Percentiles rank a stretch among this genome's conserved stretches.
Evolutionary conservation across 1,139 yeast species (phyloP).

Genomic region (Maudiozyma humilis): DNA sequence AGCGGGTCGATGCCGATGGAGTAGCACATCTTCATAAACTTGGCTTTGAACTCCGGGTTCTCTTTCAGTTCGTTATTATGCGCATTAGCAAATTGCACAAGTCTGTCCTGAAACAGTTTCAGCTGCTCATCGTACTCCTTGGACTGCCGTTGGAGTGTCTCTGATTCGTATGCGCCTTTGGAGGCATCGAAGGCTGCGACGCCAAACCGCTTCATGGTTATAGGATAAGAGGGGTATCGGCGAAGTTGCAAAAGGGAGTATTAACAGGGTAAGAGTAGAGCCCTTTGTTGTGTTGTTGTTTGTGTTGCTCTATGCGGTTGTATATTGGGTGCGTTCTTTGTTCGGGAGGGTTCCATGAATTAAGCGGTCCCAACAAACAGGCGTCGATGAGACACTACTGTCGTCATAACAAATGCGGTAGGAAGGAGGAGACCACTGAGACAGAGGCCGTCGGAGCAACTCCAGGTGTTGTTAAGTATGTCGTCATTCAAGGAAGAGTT

Average conservation of each 20-base stretch:
- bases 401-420: too few relatives aligned
- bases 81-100: conserved; percentile 54
- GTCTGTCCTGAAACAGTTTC: conserved; percentile 51
- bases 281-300: too few relatives aligned
- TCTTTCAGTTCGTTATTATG: conserved; percentile 54
- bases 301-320: too few relatives aligned
- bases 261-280: too few relatives aligned
- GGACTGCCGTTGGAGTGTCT: conserved; percentile 37
- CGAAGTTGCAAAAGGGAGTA: neutral
- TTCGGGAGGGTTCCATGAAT: too few relatives aligned
- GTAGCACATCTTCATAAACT: conserved; percentile 66
- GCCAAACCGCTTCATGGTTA: conserved; percentile 25
- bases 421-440: too few relatives aligned
- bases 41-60: conserved; percentile 56
- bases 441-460: too few relatives aligned
- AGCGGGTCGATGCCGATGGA: conserved; percentile 82
- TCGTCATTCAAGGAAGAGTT: too few relatives aligned
- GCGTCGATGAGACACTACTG: too few relatives aligned
- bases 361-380: too few relatives aligned
- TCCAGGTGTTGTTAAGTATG: too few relatives aligned
- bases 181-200: conserved; percentile 23
- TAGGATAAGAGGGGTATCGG: neutral
- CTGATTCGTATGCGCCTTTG: conserved; percentile 12
- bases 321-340: too few relatives aligned
- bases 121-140: conserved; percentile 50